These are phyloP conservation scores for Tolypocladium cylindrosporum DNA, from an alignment of 2,329 filamentous ascomycete genomes.

Conservation along the genomic window DNA sequence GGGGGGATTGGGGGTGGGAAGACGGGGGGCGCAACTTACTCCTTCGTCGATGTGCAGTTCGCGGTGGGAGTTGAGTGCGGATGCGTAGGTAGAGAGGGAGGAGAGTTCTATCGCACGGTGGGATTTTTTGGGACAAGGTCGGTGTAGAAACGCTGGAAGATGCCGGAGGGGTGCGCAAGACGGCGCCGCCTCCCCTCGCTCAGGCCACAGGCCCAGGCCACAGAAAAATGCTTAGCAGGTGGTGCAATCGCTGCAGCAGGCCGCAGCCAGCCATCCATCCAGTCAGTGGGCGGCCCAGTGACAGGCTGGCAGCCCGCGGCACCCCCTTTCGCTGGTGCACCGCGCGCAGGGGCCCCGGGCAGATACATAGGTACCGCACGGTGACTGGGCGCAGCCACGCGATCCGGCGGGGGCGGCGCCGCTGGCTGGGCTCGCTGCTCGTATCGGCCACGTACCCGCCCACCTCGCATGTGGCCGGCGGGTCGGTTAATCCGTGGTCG, in stretches of 20 bases:
- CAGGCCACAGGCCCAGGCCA: neutral
- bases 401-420: neutral
- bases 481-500: neutral
- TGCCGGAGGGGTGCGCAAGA: neutral
- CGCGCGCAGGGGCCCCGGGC: neutral
- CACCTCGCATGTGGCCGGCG: neutral
- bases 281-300: neutral
- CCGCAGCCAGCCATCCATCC: neutral
- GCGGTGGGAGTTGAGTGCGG: slow-evolving; percentile 2
- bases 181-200: neutral
- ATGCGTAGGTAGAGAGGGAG: slow-evolving; percentile 5
- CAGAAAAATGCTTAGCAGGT: neutral
- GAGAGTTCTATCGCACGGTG: slow-evolving; percentile 5
- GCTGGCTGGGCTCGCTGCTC: too few species aligned
- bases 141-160: slow-evolving; percentile 1
- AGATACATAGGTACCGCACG: neutral
- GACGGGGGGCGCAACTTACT: slow-evolving; percentile 5
- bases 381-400: neutral
- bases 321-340: neutral
- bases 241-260: neutral
- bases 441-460: neutral
- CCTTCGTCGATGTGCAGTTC: slow-evolving; percentile 6
- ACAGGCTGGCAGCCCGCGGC: neutral
- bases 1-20: neutral
- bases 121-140: slow-evolving; percentile 3